A percentile compares a stretch with the other conserved stretches of the same genome.
These are phyloP conservation scores for Macadamia integrifolia DNA, from an alignment of 164 flowering plant species.

Conservation along the genomic window DNA sequence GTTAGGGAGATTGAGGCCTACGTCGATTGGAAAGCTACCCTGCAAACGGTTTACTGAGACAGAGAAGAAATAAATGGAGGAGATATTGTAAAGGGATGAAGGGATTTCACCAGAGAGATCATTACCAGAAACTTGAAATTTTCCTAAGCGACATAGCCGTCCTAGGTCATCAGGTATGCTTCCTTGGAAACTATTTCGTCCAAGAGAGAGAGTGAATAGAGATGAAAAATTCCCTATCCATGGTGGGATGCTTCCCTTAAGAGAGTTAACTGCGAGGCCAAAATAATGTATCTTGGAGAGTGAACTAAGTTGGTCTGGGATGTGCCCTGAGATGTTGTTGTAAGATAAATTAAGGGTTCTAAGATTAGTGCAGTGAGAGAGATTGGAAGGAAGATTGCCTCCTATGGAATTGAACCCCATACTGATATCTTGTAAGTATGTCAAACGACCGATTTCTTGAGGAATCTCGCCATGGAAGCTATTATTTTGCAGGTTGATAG, in stretches of 20 bases:
- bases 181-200: background rate
- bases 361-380: slow-evolving; percentile 18
- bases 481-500: slow-evolving; percentile 19
- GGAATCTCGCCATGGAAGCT: slow-evolving; percentile 26
- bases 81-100: background rate
- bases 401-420: slow-evolving; percentile 19
- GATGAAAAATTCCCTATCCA: slow-evolving; percentile 15
- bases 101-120: slow-evolving; percentile 7
- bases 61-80: background rate
- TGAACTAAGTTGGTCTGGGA: slow-evolving; percentile 18
- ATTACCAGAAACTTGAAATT: background rate
- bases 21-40: slow-evolving; percentile 6
- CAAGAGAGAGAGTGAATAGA: background rate
- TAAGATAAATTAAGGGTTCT: background rate
- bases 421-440: slow-evolving; percentile 6
- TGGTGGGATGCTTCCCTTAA: slow-evolving; percentile 27
- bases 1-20: slow-evolving; percentile 7
- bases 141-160: background rate
- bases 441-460: slow-evolving; percentile 22
- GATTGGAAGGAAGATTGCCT: slow-evolving; percentile 26
- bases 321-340: slow-evolving; percentile 18
- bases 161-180: slow-evolving; percentile 2
- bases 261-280: slow-evolving; percentile 8
- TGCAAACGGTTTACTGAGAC: background rate
- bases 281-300: slow-evolving; percentile 10